Percentiles rank a stretch among this genome's conserved stretches.
phyloP scores from a whole-genome alignment of 768 basidiomycete genomes.

The Amanita pseudoporphyria region DNA sequence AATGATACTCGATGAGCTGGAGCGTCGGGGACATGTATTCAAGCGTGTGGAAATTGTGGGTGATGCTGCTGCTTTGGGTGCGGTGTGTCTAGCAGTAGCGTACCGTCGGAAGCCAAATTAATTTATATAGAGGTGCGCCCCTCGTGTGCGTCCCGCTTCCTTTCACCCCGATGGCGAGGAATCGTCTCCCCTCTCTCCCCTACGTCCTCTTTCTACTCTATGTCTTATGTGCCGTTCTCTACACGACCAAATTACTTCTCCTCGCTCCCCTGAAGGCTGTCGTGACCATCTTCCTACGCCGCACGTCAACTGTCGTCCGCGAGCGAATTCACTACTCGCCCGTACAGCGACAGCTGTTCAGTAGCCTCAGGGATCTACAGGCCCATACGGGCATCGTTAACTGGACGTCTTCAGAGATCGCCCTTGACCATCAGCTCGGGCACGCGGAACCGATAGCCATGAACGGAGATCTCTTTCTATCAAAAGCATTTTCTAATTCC shows the following conservation, averaged over 20 bases:
- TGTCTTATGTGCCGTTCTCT: constrained; percentile 29
- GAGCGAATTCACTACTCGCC: constrained; percentile 2
- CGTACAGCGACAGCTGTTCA: constrained; percentile 4
- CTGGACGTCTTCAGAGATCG: constrained; percentile 26
- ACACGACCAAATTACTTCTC: constrained; percentile 27
- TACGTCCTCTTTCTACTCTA: constrained; percentile 25
- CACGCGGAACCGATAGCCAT: constrained; percentile 24
- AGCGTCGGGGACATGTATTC: constrained; percentile 51
- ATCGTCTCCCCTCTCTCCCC: constrained; percentile 10
- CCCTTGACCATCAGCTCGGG: constrained; percentile 25
- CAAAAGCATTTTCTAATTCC: constrained; percentile 59
- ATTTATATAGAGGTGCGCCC: constrained; percentile 1
- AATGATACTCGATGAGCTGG: constrained; percentile 46
- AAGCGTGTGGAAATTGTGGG: constrained; percentile 55
- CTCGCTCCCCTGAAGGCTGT: constrained; percentile 10
- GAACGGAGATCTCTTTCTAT: constrained; percentile 45
- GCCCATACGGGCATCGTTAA: constrained; percentile 10
- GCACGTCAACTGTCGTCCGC: constrained; percentile 12
- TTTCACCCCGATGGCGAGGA: constrained; percentile 5
- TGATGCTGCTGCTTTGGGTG: constrained; percentile 62
- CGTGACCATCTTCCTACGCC: constrained; percentile 4
- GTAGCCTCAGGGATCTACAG: constrained; percentile 3
- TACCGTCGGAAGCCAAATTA: background rate
- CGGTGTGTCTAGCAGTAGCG: constrained; percentile 39
- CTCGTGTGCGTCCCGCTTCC: background rate